phyloP scores from a whole-genome alignment of 768 basidiomycete genomes.

The Phaffia tasmanica region DNA sequence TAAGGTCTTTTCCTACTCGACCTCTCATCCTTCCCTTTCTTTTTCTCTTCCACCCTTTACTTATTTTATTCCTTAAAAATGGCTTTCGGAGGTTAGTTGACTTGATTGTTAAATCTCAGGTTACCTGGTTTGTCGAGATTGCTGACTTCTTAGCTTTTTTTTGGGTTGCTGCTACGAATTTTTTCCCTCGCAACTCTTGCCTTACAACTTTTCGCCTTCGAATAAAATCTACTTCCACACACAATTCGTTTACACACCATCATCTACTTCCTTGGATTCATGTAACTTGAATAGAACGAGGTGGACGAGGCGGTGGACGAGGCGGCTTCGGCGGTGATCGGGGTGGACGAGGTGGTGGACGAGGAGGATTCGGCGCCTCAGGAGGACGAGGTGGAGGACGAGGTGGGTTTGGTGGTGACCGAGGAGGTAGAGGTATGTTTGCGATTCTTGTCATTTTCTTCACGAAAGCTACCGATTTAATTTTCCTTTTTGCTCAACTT shows the following conservation, averaged over 20 bases:
- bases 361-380: slow-evolving; percentile 24
- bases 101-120: not conserved
- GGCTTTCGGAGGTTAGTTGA: slow-evolving; percentile 19
- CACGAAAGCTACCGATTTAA: not conserved
- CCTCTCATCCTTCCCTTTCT: not conserved
- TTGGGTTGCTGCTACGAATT: not conserved
- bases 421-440: slow-evolving; percentile 13
- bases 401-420: slow-evolving; percentile 25
- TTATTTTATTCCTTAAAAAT: not conserved
- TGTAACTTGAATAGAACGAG: slow-evolving; percentile 1
- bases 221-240: not conserved
- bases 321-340: slow-evolving; percentile 10
- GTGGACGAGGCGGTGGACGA: slow-evolving; percentile 7
- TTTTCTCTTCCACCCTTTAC: not conserved
- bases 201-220: not conserved
- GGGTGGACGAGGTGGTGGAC: slow-evolving; percentile 22
- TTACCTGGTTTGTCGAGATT: not conserved
- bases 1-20: not conserved
- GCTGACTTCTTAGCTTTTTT: not conserved
- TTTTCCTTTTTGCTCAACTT: not conserved
- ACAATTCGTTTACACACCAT: not conserved
- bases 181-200: not conserved
- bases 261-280: not conserved
- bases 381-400: slow-evolving; percentile 26
- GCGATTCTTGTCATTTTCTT: not conserved